phyloP scores from a whole-genome alignment of 1,139 yeast genomes.

The Pichia sp. region DNA sequence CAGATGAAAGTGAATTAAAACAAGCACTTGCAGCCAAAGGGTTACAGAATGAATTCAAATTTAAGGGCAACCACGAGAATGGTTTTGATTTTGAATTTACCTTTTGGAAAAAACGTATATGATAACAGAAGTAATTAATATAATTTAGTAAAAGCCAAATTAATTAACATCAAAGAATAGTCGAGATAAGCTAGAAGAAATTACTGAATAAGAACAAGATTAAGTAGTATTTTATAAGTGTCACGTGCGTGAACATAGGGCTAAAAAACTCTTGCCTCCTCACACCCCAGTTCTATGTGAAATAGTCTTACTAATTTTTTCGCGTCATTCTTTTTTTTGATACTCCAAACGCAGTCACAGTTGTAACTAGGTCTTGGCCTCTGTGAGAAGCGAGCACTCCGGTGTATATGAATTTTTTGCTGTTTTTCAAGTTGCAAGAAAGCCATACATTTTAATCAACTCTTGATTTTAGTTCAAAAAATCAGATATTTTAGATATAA shows the following conservation, averaged over 20 bases:
- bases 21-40: constrained; percentile 18
- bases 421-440: not conserved
- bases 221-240: not conserved
- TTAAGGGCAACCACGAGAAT: constrained; percentile 39
- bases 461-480: not conserved
- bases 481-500: constrained; percentile 19
- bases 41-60: constrained; percentile 21
- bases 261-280: no score
- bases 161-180: not conserved
- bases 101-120: constrained; percentile 35
- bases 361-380: no score
- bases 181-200: no score
- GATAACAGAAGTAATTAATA: no score
- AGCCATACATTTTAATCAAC: no score
- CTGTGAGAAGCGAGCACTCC: no score
- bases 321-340: not conserved
- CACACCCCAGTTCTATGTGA: no score
- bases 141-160: not conserved
- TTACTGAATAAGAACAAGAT: no score
- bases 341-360: constrained; percentile 1
- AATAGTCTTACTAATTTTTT: no score
- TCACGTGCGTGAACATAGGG: constrained; percentile 1
- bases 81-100: constrained; percentile 45
- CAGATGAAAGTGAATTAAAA: constrained; percentile 4
- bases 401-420: constrained; percentile 1